Evolutionary conservation across 2,329 filamentous ascomycete genomes (phyloP).

Genomic region (Exophiala lecanii-corni): DNA sequence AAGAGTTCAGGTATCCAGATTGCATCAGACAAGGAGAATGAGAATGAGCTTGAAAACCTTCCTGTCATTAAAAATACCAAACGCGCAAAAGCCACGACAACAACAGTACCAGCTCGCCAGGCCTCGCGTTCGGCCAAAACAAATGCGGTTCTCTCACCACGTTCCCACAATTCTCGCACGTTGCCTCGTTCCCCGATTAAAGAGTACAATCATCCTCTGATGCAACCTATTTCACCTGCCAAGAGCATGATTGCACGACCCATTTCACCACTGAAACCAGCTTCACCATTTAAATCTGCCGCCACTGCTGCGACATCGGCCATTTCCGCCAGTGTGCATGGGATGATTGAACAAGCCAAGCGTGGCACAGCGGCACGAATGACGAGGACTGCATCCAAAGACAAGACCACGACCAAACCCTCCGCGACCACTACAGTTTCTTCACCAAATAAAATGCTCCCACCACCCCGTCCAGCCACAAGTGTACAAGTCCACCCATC

Average conservation of each 20-base stretch:
- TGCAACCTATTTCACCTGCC: slow-evolving; percentile 31
- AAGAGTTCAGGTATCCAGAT: slow-evolving; percentile 23
- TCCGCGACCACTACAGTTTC: slow-evolving; percentile 2
- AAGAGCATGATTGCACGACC: slow-evolving; percentile 53
- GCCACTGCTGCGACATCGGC: slow-evolving; percentile 39
- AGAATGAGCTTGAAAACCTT: slow-evolving; percentile 39
- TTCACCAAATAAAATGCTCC: slow-evolving; percentile 22
- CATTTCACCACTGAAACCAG: slow-evolving; percentile 35
- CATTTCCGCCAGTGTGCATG: slow-evolving; percentile 23
- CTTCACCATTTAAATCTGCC: slow-evolving; percentile 37
- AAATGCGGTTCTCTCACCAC: slow-evolving; percentile 69
- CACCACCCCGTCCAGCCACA: slow-evolving; percentile 21
- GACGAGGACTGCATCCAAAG: slow-evolving; percentile 23
- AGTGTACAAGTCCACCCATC: slow-evolving; percentile 4
- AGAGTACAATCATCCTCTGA: slow-evolving; percentile 32
- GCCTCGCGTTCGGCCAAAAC: slow-evolving; percentile 37
- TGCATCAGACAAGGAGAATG: slow-evolving; percentile 58
- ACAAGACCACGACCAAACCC: slow-evolving; percentile 23
- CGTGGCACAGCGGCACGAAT: slow-evolving; percentile 23
- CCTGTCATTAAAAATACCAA: slow-evolving; percentile 65
- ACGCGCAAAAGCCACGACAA: slow-evolving; percentile 32
- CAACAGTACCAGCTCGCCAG: slow-evolving; percentile 34
- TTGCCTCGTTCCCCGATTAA: slow-evolving; percentile 54
- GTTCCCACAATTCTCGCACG: slow-evolving; percentile 73
- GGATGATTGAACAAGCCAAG: slow-evolving; percentile 24